Evolutionary conservation across 306 rosid species (phyloP).

Genomic region (Lagenaria siceraria): DNA sequence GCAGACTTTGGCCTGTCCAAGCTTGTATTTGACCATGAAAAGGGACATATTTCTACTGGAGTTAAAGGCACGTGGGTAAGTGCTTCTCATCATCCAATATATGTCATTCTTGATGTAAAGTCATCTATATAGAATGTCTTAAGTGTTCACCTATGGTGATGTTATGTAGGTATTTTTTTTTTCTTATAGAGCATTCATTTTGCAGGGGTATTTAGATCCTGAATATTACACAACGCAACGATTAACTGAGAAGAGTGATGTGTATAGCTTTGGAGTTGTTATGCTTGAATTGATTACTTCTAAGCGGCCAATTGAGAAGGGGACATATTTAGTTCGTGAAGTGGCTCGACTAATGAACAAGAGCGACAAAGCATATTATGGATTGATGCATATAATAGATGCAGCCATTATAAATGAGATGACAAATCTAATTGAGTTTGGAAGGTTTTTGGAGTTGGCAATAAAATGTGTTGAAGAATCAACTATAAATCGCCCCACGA

Average conservation of each 20-base stretch:
- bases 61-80: constrained; percentile 74
- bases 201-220: constrained; percentile 63
- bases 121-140: background rate
- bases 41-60: constrained; percentile 49
- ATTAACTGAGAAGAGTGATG: constrained; percentile 67
- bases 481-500: constrained; percentile 44
- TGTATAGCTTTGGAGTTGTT: constrained; percentile 64
- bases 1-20: constrained; percentile 83
- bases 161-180: background rate
- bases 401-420: constrained; percentile 13
- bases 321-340: constrained; percentile 58
- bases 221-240: constrained; percentile 35
- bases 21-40: constrained; percentile 38
- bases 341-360: constrained; percentile 37
- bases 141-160: background rate
- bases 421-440: constrained; percentile 33
- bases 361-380: constrained; percentile 26
- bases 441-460: constrained; percentile 43
- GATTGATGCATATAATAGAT: constrained; percentile 34
- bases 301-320: constrained; percentile 53
- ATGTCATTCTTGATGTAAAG: background rate
- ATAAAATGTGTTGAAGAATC: constrained; percentile 52
- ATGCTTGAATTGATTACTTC: constrained; percentile 65
- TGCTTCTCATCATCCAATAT: background rate
- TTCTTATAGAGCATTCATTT: background rate